Evolutionary conservation across 2,329 filamentous ascomycete species (phyloP).

Genomic region (Penicillium frequentans): DNA sequence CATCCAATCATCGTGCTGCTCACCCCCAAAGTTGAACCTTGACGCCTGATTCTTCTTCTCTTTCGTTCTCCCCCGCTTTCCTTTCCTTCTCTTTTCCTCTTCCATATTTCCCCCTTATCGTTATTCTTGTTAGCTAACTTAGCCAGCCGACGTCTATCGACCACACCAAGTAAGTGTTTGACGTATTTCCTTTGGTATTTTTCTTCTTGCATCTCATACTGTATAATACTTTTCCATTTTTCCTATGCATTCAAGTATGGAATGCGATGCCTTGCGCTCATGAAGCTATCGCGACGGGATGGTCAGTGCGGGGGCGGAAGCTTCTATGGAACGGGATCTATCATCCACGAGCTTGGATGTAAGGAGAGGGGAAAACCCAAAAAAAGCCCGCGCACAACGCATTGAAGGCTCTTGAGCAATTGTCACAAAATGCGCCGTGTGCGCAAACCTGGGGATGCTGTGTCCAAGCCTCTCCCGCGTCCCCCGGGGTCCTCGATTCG

Average conservation of each 20-base stretch:
- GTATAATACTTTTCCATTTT: not conserved
- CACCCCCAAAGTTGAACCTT: slow-evolving; percentile 18
- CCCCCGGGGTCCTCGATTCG: slow-evolving; percentile 20
- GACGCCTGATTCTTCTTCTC: slow-evolving; percentile 21
- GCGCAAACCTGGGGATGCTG: not conserved
- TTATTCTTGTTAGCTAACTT: slow-evolving; percentile 15
- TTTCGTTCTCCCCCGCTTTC: slow-evolving; percentile 12
- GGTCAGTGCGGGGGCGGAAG: slow-evolving; percentile 26
- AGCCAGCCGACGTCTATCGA: slow-evolving; percentile 48
- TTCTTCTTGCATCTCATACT: not conserved
- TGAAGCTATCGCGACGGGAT: slow-evolving; percentile 13
- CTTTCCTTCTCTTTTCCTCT: slow-evolving; percentile 10
- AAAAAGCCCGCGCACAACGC: not conserved
- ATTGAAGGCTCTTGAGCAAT: not conserved
- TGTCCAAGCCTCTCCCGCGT: slow-evolving; percentile 1
- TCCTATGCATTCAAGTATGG: not conserved
- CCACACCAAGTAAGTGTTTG: slow-evolving; percentile 46
- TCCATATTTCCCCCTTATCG: slow-evolving; percentile 7
- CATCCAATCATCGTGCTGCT: slow-evolving; percentile 19
- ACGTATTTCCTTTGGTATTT: slow-evolving; percentile 3
- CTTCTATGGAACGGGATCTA: slow-evolving; percentile 5
- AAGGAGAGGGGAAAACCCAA: not conserved
- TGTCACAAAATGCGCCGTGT: not conserved
- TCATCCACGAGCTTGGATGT: not conserved
- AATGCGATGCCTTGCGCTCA: not conserved